phyloP scores from a whole-genome alignment of 805 yeast genomes.

The Ogataea henricii region DNA sequence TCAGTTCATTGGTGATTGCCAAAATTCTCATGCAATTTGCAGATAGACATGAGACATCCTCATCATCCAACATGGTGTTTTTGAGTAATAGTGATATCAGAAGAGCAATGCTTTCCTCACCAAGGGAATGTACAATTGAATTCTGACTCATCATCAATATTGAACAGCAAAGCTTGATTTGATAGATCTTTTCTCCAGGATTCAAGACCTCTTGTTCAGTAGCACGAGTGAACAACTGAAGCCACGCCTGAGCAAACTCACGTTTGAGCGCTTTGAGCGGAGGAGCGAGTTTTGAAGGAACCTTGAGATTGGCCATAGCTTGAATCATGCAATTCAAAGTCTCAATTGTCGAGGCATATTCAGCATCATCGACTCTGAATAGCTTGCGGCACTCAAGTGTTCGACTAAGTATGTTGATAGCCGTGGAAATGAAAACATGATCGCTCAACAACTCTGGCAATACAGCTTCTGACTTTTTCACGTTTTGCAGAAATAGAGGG shows the following conservation, averaged over 20 bases:
- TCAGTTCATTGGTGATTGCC: background rate
- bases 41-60: constrained; percentile 19
- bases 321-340: constrained; percentile 3
- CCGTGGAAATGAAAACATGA: background rate
- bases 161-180: constrained; percentile 26
- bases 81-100: constrained; percentile 21
- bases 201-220: constrained; percentile 11
- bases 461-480: background rate
- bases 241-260: constrained; percentile 22
- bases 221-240: constrained; percentile 15
- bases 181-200: constrained; percentile 1
- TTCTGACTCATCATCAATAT: constrained; percentile 24
- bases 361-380: constrained; percentile 11
- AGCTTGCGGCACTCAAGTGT: constrained; percentile 12
- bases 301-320: constrained; percentile 2
- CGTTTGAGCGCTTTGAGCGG: constrained; percentile 16
- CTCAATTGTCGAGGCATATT: constrained; percentile 10
- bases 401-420: constrained; percentile 9
- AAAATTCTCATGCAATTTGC: constrained; percentile 22
- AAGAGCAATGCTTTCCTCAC: constrained; percentile 12
- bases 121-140: constrained; percentile 11
- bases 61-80: constrained; percentile 10
- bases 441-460: background rate
- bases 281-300: background rate
- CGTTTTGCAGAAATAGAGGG: background rate